phyloP scores from a whole-genome alignment of 1,139 yeast species.

The Saccharomyces hybrid region DNA sequence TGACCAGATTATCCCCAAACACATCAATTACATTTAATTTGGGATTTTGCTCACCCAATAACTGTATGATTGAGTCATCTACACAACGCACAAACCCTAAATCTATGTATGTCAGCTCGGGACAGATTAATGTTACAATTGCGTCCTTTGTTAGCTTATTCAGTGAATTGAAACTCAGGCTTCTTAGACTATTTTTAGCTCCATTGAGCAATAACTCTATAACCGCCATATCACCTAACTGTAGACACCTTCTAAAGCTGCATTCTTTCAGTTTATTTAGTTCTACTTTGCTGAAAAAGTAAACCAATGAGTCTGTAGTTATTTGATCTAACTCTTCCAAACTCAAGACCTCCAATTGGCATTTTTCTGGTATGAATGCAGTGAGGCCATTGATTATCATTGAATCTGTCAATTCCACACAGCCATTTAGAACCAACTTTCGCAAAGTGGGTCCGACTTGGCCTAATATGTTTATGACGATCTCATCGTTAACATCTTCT shows the following conservation, averaged over 20 bases:
- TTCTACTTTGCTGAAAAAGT: conserved; percentile 44
- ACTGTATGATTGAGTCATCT: conserved; percentile 53
- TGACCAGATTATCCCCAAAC: conserved; percentile 68
- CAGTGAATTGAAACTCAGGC: conserved; percentile 64
- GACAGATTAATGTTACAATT: conserved; percentile 44
- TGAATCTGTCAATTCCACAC: conserved; percentile 60
- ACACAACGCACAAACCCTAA: conserved; percentile 69
- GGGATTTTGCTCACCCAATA: conserved; percentile 50
- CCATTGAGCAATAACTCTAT: conserved; percentile 50
- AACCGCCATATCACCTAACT: conserved; percentile 55
- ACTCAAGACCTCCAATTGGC: conserved; percentile 16
- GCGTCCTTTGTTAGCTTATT: conserved; percentile 47
- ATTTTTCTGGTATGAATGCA: conserved; percentile 33
- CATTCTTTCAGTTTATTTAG: conserved; percentile 51
- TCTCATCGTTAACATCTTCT: conserved; percentile 64
- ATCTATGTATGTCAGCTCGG: conserved; percentile 58
- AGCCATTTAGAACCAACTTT: conserved; percentile 60
- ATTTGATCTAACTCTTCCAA: conserved; percentile 46
- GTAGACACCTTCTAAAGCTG: conserved; percentile 59
- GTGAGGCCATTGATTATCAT: conserved; percentile 52
- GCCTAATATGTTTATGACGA: conserved; percentile 54
- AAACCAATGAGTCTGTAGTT: conserved; percentile 56
- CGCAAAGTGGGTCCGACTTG: conserved; percentile 56
- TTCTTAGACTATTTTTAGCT: conserved; percentile 58
- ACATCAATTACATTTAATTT: conserved; percentile 62